These are phyloP conservation scores for Breynia disticha DNA, from an alignment of 441 rosid species.

Conservation along the genomic window DNA sequence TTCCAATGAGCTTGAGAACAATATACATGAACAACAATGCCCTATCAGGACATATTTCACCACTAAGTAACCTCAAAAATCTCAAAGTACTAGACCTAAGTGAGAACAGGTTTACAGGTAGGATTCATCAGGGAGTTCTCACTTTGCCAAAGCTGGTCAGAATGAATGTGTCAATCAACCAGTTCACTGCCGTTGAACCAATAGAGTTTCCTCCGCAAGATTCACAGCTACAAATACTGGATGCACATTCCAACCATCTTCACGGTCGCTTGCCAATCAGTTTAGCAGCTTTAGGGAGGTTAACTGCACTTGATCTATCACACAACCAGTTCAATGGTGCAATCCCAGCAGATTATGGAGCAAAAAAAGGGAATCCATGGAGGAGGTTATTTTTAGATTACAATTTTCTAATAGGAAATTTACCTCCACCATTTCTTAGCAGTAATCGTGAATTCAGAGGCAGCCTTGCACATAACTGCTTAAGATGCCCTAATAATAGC, in stretches of 20 bases:
- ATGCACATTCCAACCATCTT: slow-evolving; percentile 37
- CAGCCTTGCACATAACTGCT: slow-evolving; percentile 45
- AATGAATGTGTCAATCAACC: slow-evolving; percentile 23
- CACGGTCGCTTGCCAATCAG: slow-evolving; percentile 37
- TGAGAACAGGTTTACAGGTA: slow-evolving; percentile 43
- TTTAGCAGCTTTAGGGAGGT: slow-evolving; percentile 25
- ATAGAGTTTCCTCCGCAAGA: slow-evolving; percentile 10
- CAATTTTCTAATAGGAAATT: slow-evolving; percentile 39
- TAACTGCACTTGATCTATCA: slow-evolving; percentile 33
- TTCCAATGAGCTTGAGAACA: slow-evolving; percentile 34
- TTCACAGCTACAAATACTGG: slow-evolving; percentile 32
- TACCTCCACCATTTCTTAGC: slow-evolving; percentile 30
- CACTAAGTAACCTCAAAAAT: slow-evolving; percentile 20
- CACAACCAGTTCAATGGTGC: slow-evolving; percentile 30
- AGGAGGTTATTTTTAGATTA: slow-evolving; percentile 36
- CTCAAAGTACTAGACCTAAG: slow-evolving; percentile 35
- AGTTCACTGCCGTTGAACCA: slow-evolving; percentile 17
- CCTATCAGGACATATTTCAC: slow-evolving; percentile 38
- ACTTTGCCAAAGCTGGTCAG: slow-evolving; percentile 16
- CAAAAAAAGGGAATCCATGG: slow-evolving; percentile 37
- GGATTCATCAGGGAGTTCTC: slow-evolving; percentile 19
- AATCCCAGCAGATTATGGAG: slow-evolving; percentile 33
- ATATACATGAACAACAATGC: slow-evolving; percentile 29
- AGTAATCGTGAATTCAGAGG: slow-evolving; percentile 22
- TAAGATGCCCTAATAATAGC: slow-evolving; percentile 23